Evolutionary conservation across 2,329 filamentous ascomycete species (phyloP), one percentile per base, ranked within the genome.

Genomic region (Zelopaecilomyces penicillatus): DNA sequence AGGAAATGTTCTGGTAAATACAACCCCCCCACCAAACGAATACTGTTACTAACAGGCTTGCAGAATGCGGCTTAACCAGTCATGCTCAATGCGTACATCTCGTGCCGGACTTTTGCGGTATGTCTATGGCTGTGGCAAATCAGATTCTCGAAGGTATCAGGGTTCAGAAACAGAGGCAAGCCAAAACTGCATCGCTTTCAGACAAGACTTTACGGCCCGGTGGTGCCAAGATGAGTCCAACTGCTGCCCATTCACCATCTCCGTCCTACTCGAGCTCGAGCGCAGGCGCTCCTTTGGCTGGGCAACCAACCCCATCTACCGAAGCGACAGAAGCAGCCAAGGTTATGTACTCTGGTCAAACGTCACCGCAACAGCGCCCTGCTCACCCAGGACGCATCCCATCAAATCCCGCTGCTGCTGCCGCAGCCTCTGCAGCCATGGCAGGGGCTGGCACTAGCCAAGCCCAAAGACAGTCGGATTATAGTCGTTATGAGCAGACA

Each of bases 51-150:
- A 30, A 51, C 46, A 30, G 8, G 29, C n/a, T 29, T 27, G 47
- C 58, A 82, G 93, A 98, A 79, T 98, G 93, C 66, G 77, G 76
- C 54, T 84, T 96, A 49, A 96, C 91, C 27, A 91, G 87, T 50
- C 93, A 98, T 65, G 83, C 88, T 19, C 78, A 85, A 47, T 98
- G 93, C 65, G 87, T 89, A 19, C 93, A 98, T 65, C 79, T 98
- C 54, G 91, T 98, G 30, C 93, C 93, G 19, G 93, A 98, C 64
- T 98, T 98, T 68, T 98, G 93, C 64, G 93, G 93, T 55, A 98
- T 98, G 89, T 94, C 89, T 29, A 97, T 97, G 93, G 86, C 93
- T 46, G 86, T 87, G 33, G 93, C 93, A 37, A 97, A 96, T 64
- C 82, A 94, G 60, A 96, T 98, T 52, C 66, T 97, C 44, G 84